phyloP scores from a whole-genome alignment of 2,329 filamentous ascomycete species.

The Fusarium albosuccineum region DNA sequence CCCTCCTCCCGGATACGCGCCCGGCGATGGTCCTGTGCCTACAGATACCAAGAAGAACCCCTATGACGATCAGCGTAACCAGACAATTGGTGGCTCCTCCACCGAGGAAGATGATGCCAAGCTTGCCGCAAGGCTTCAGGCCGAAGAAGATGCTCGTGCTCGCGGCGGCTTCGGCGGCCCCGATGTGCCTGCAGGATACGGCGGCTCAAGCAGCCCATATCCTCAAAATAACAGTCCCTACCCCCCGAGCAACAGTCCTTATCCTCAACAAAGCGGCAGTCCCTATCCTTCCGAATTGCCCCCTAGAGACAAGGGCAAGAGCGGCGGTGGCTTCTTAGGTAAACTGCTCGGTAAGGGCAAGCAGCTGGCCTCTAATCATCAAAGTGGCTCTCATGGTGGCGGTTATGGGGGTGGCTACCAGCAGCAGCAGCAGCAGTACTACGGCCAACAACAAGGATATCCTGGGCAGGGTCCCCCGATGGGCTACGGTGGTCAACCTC shows the following conservation, averaged over 20 bases:
- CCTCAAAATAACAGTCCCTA: slow-evolving; percentile 33
- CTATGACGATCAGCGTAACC: slow-evolving; percentile 63
- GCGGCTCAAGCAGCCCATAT: slow-evolving; percentile 47
- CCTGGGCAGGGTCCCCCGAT: slow-evolving; percentile 45
- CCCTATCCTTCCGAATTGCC: slow-evolving; percentile 58
- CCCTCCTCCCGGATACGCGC: slow-evolving; percentile 76
- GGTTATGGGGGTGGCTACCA: slow-evolving; percentile 48
- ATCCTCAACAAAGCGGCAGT: slow-evolving; percentile 48
- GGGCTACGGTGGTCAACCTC: slow-evolving; percentile 45
- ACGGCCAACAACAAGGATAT: slow-evolving; percentile 44
- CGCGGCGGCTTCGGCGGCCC: slow-evolving; percentile 48
- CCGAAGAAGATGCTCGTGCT: slow-evolving; percentile 80
- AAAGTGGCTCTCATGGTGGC: slow-evolving; percentile 32
- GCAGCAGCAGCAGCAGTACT: slow-evolving; percentile 47
- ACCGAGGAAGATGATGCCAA: slow-evolving; percentile 75
- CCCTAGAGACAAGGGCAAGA: slow-evolving; percentile 55
- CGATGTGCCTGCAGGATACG: slow-evolving; percentile 52
- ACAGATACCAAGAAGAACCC: slow-evolving; percentile 78
- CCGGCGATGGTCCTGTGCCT: slow-evolving; percentile 55
- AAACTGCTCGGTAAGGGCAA: slow-evolving; percentile 66
- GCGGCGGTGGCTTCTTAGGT: slow-evolving; percentile 61
- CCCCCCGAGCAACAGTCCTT: slow-evolving; percentile 19
- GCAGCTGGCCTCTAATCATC: slow-evolving; percentile 49
- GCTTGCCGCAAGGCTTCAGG: slow-evolving; percentile 82
- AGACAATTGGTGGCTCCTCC: slow-evolving; percentile 51